phyloP scores from a whole-genome alignment of 768 basidiomycete genomes.

The Cyathus striatus region DNA sequence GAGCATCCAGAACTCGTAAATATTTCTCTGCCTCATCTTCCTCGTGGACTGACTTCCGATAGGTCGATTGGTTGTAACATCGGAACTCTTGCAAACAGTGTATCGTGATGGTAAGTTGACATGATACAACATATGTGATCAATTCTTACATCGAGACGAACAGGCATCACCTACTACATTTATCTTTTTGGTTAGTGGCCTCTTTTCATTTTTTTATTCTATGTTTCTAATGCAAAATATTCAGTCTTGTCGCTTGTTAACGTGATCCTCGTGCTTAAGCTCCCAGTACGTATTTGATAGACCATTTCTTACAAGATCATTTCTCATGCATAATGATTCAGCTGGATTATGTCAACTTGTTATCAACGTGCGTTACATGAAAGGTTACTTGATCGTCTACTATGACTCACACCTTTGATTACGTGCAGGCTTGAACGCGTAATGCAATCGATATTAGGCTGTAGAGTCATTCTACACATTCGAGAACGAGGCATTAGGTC shows the following conservation, averaged over 20 bases:
- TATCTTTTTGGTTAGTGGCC: neutral
- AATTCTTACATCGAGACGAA: neutral
- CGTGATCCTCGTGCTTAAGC: neutral
- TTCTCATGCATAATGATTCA: neutral
- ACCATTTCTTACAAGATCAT: neutral
- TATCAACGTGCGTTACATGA: neutral
- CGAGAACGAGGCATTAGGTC: neutral
- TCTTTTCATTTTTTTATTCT: neutral
- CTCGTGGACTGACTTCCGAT: neutral
- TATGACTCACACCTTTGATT: neutral
- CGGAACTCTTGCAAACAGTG: neutral
- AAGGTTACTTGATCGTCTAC: too few species aligned
- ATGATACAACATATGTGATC: neutral
- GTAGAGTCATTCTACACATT: neutral
- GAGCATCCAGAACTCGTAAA: neutral
- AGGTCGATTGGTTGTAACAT: neutral
- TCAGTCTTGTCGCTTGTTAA: neutral
- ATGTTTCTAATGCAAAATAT: neutral
- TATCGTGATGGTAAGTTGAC: neutral
- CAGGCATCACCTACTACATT: neutral
- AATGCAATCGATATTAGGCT: neutral
- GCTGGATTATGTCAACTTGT: neutral
- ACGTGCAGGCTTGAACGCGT: neutral
- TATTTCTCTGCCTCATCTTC: neutral
- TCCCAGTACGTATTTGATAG: neutral